Evolutionary conservation across 768 basidiomycete species (phyloP).

Genomic region (Boletus sensibilis): DNA sequence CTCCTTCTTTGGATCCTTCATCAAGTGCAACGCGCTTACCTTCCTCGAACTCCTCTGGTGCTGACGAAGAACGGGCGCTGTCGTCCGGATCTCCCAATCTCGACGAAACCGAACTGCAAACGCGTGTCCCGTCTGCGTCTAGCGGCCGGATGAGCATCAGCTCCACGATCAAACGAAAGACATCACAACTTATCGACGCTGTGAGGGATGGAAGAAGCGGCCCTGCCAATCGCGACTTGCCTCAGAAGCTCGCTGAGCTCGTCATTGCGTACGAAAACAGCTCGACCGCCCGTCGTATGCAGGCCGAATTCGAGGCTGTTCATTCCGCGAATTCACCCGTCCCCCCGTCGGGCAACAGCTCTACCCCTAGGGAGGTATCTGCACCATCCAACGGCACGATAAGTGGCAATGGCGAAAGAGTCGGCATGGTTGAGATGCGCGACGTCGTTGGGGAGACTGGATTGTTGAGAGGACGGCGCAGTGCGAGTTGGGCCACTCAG

Average conservation of each 20-base stretch:
- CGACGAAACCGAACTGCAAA: conserved; percentile 55
- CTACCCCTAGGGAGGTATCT: not conserved
- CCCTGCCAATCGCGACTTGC: conserved; percentile 36
- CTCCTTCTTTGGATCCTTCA: conserved; percentile 37
- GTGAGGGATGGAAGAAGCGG: conserved; percentile 40
- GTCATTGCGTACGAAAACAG: conserved; percentile 71
- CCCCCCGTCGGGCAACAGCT: not conserved
- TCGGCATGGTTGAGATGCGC: conserved; percentile 46
- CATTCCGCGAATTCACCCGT: conserved; percentile 14
- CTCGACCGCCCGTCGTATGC: conserved; percentile 59
- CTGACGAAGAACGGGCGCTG: conserved; percentile 71
- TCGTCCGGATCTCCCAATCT: conserved; percentile 38
- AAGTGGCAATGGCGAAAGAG: conserved; percentile 22
- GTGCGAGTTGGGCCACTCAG: conserved; percentile 87
- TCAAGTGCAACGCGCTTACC: conserved; percentile 26
- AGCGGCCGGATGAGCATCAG: conserved; percentile 43
- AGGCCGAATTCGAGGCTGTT: conserved; percentile 56
- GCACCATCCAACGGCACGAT: conserved; percentile 29
- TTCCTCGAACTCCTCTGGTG: conserved; percentile 43
- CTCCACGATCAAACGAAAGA: conserved; percentile 64
- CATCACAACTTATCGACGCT: conserved; percentile 68
- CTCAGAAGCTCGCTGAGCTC: conserved; percentile 66
- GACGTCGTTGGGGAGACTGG: conserved; percentile 70
- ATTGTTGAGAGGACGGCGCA: conserved; percentile 66
- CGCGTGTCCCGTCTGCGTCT: conserved; percentile 31